Evolutionary conservation across 2,329 filamentous ascomycete species (phyloP).

Genomic region (Colletotrichum echinochloae): DNA sequence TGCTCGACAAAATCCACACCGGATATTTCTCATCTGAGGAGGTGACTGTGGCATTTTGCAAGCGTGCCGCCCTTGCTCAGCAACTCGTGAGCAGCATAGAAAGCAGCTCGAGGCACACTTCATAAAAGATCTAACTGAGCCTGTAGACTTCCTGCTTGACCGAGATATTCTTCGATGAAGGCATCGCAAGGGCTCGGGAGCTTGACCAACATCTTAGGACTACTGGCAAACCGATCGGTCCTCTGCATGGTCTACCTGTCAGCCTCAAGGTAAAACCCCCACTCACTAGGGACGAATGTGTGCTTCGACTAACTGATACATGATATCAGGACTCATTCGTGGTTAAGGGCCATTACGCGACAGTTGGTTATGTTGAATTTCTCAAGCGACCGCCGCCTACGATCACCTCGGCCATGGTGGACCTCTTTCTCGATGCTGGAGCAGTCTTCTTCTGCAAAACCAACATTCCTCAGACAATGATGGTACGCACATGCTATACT

Average conservation of each 20-base stretch:
- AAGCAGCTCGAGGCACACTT: accelerated
- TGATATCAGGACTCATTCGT: conserved; percentile 74
- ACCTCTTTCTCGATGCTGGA: conserved; percentile 68
- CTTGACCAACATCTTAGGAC: conserved; percentile 58
- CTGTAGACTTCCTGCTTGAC: conserved; percentile 53
- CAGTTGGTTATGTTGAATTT: conserved; percentile 67
- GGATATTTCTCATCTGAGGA: conserved; percentile 43
- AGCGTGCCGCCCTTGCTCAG: conserved; percentile 47
- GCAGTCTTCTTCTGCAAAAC: conserved; percentile 79
- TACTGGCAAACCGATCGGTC: conserved; percentile 61
- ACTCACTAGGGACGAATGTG: neutral
- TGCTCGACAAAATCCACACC: conserved; percentile 40
- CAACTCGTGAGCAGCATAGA: conserved; percentile 41
- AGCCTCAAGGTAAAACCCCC: conserved; percentile 44
- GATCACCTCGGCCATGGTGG: conserved; percentile 67
- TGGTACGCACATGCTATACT: conserved; percentile 44
- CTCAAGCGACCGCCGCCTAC: conserved; percentile 62
- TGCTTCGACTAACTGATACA: conserved; percentile 45
- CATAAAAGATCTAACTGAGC: neutral
- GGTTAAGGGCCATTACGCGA: conserved; percentile 62
- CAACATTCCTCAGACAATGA: conserved; percentile 72
- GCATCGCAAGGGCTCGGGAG: conserved; percentile 55
- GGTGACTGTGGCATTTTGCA: conserved; percentile 46
- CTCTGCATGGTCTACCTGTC: conserved; percentile 72
- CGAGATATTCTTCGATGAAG: conserved; percentile 63